phyloP scores from a whole-genome alignment of 768 basidiomycete species.

The Pulveroboletus sp. region DNA sequence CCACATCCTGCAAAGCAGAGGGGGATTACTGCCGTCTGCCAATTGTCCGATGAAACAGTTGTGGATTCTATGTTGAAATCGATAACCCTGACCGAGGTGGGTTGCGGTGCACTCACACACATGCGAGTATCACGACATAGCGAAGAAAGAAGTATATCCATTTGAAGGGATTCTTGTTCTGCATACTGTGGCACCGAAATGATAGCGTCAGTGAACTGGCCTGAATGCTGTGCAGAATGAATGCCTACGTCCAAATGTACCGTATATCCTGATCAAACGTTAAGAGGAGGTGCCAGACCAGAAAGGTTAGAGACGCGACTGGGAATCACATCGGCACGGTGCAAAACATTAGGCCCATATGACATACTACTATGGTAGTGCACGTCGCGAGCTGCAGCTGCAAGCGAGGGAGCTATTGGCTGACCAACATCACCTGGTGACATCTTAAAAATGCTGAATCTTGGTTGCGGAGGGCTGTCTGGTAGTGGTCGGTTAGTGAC shows the following conservation, averaged over 20 bases:
- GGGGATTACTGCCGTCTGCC: too few relatives aligned
- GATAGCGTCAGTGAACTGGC: background rate
- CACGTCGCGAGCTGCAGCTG: slow-evolving; percentile 3
- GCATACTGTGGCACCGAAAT: slow-evolving; percentile 15
- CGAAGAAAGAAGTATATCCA: too few relatives aligned
- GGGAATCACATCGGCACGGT: background rate
- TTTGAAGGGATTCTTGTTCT: background rate
- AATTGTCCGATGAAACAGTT: background rate
- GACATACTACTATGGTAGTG: slow-evolving; percentile 3
- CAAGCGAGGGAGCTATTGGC: background rate
- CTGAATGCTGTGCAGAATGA: background rate
- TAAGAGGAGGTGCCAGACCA: too few relatives aligned
- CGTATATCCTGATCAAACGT: background rate
- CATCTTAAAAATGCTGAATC: background rate
- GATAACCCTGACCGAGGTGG: background rate
- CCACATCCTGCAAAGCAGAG: slow-evolving; percentile 6
- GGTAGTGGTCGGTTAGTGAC: too few relatives aligned
- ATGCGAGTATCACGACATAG: background rate
- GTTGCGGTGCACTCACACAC: slow-evolving; percentile 15
- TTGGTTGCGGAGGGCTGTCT: background rate
- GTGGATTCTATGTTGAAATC: slow-evolving; percentile 8
- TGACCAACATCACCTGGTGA: background rate
- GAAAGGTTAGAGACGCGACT: slow-evolving; percentile 3
- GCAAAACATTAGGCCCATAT: too few relatives aligned
- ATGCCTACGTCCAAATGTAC: slow-evolving; percentile 23